A percentile compares a stretch with the other conserved stretches of the same genome.
Evolutionary conservation across 495 filamentous ascomycete genomes (phyloP).

Genomic region (Neurospora sp.): DNA sequence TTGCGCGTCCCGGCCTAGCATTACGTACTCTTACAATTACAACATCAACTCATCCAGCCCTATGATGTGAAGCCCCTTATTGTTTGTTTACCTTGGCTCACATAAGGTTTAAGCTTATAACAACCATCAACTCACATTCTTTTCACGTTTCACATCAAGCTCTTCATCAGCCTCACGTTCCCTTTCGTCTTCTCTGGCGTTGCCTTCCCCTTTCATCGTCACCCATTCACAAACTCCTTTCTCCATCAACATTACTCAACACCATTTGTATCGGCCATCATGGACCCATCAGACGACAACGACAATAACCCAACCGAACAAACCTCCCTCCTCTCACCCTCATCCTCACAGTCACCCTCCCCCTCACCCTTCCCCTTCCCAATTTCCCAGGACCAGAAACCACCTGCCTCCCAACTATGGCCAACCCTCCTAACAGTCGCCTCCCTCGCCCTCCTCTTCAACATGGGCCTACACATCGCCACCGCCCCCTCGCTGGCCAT

Average conservation of each 20-base stretch:
- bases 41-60: neutral
- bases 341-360: neutral
- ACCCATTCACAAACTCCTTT: neutral
- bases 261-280: neutral
- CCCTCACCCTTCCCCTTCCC: neutral
- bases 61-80: neutral
- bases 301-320: neutral
- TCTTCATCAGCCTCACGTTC: neutral
- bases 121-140: neutral
- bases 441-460: conserved; percentile 8
- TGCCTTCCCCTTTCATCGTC: neutral
- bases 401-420: neutral
- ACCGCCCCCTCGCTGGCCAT: conserved; percentile 28
- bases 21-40: neutral
- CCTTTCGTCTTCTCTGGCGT: too few species aligned
- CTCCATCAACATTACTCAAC: neutral
- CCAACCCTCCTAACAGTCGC: conserved; percentile 7
- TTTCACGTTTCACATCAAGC: neutral
- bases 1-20: neutral
- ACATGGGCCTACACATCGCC: conserved; percentile 22
- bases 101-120: neutral
- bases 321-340: neutral
- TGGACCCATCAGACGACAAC: neutral
- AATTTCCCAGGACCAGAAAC: too few species aligned
- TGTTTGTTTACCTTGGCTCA: neutral